Evolutionary conservation across 768 basidiomycete species (phyloP).

Genomic region (Termitomyces titanicus): DNA sequence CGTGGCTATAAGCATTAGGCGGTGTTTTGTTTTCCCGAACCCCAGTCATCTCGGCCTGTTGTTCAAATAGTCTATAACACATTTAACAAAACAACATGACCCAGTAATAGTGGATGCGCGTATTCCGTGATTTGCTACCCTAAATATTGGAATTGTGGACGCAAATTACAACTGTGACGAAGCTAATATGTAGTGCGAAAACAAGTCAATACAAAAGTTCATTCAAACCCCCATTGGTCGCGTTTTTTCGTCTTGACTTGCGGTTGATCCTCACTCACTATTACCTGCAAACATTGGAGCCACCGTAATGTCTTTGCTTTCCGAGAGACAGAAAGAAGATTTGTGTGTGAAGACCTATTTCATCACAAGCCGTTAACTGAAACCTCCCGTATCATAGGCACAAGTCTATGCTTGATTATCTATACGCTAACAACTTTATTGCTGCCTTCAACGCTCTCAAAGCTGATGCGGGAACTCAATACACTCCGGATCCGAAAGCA

Average conservation of each 20-base stretch:
- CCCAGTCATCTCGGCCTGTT: too few species aligned
- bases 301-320: slow-evolving; percentile 26
- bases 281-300: background rate
- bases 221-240: slow-evolving; percentile 8
- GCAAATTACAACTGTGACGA: too few species aligned
- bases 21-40: too few species aligned
- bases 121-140: too few species aligned
- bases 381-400: slow-evolving; percentile 40
- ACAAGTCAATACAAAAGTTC: slow-evolving; percentile 14
- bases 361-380: background rate
- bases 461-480: slow-evolving; percentile 52
- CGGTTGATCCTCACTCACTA: background rate
- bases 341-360: slow-evolving; percentile 20
- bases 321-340: slow-evolving; percentile 30
- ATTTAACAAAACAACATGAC: too few species aligned
- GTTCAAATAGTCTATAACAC: too few species aligned
- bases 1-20: too few species aligned
- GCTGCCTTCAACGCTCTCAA: slow-evolving; percentile 61
- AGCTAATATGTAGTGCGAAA: slow-evolving; percentile 1
- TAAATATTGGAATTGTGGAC: too few species aligned
- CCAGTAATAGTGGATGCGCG: too few species aligned
- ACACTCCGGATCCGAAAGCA: slow-evolving; percentile 81
- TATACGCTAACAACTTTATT: slow-evolving; percentile 61
- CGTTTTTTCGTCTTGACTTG: slow-evolving; percentile 6
- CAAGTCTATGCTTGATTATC: slow-evolving; percentile 79